Percentiles rank a stretch among this genome's conserved stretches.
phyloP scores from a whole-genome alignment of 345 rosid genomes.

The Eucalyptus coolabah region DNA sequence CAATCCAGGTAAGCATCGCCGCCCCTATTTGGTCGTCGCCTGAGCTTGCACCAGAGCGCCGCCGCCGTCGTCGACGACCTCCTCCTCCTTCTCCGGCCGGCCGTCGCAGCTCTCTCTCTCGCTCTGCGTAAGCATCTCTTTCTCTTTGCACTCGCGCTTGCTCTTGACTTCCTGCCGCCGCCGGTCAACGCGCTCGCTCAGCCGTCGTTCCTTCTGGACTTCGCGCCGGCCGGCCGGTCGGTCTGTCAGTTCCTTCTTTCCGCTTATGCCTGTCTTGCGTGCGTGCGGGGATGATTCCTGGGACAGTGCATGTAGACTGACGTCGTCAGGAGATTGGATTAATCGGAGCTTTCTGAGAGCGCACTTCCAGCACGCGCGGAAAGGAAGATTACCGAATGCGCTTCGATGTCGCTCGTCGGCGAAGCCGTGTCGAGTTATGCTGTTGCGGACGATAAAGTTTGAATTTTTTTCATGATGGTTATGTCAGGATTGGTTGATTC shows the following conservation, averaged over 20 bases:
- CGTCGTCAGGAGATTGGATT: not conserved
- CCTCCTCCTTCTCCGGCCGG: not conserved
- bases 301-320: not conserved
- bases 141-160: not conserved
- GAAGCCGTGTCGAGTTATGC: not conserved
- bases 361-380: not conserved
- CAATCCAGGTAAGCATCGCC: not conserved
- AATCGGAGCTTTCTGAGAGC: not conserved
- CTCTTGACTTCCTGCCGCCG: not conserved
- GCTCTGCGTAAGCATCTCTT: not conserved
- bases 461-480: not conserved
- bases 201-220: not conserved
- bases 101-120: not conserved
- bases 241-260: not conserved
- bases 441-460: not conserved
- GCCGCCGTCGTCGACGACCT: not conserved
- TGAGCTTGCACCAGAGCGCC: not conserved
- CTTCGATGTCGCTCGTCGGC: not conserved
- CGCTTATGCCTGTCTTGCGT: not conserved
- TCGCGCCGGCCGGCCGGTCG: not conserved
- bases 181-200: not conserved
- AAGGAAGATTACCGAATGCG: not conserved
- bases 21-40: not conserved
- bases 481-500: not conserved
- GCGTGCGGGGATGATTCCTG: not conserved